Base-by-base conservation (phyloP, 306 rosid genomes). In the Vachellia pachyceras region DNA sequence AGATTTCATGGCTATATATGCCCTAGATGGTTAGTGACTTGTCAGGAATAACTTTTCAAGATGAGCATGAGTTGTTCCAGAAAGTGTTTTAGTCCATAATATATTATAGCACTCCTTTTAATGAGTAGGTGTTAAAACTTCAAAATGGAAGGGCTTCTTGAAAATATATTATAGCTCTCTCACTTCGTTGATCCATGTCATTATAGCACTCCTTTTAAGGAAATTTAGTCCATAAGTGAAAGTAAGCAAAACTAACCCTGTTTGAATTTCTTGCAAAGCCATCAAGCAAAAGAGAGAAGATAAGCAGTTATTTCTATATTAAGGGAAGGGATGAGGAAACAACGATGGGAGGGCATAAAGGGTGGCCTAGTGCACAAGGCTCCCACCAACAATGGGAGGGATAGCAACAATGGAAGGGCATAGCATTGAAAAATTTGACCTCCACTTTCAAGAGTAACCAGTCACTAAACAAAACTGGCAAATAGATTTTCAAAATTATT, bases 401-500 rank as follows among this genome's bases (percentile, higher is more conserved):
- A 73, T 23, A 14, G 23, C 35, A n/a, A 23, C 41, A 23, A 40
- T 11, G 4, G 23, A 3, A 23, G 39, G 22, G 33, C 66, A 25
- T 25, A 4, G 37, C 66, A 22, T 54, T 85, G 64, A 50, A 37
- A 6, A 46, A 46, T 71, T 45, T 73, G 78, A 73, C 7, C 36
- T 4, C 39, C 66, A 23, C 39, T 25, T 60, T 25, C 18, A 25
- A 60, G 66, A 60, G 18, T 60, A 25, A 25, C 39, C 18, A 25
- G 13, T n/a, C 10, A 11, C 25, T 4, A 10, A 60, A 60, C 39
- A 23, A 60, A 60, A 60, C 37, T 3, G 5, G 41, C 18, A 23
- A 82, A 40, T 41, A 11, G 14, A 42, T 22, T 22, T 50, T 33
- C 52, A 18, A 67, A 78, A 70, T 75, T 61, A 69, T 45, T 82